These are phyloP conservation scores for Candida montana DNA, from an alignment of 805 yeast genomes.

Conservation along the genomic window DNA sequence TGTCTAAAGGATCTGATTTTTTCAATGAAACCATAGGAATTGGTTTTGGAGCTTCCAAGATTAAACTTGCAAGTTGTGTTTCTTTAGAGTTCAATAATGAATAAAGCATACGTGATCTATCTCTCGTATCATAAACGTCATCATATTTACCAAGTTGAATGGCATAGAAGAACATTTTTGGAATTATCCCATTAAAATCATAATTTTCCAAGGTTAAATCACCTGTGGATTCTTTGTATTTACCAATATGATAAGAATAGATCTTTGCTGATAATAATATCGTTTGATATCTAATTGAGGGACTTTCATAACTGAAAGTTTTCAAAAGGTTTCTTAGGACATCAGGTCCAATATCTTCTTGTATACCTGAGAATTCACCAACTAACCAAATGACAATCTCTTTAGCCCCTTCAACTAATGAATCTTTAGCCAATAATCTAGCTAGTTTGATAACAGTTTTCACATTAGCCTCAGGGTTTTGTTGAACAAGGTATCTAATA, in stretches of 20 bases:
- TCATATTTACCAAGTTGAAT: constrained; percentile 71
- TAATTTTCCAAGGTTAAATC: constrained; percentile 24
- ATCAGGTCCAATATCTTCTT: constrained; percentile 63
- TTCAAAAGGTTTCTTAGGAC: constrained; percentile 55
- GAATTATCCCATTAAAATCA: constrained; percentile 32
- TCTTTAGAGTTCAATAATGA: constrained; percentile 50
- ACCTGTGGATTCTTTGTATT: constrained; percentile 25
- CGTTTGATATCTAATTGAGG: constrained; percentile 62
- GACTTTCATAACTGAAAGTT: constrained; percentile 48
- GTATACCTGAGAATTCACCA: constrained; percentile 64
- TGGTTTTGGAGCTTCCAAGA: constrained; percentile 76
- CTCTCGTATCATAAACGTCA: constrained; percentile 69
- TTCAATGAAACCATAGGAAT: constrained; percentile 37
- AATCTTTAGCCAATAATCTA: constrained; percentile 24
- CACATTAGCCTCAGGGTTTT: constrained; percentile 46
- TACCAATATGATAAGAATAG: constrained; percentile 49
- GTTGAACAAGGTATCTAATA: constrained; percentile 66
- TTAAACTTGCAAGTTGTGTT: constrained; percentile 58
- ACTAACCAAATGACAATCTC: constrained; percentile 88
- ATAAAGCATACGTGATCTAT: constrained; percentile 70
- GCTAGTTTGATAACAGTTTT: constrained; percentile 51
- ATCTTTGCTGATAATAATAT: constrained; percentile 72
- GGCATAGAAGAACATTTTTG: constrained; percentile 54
- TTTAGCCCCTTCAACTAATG: constrained; percentile 46
- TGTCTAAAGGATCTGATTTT: constrained; percentile 16